Conservation (phyloP, 2,329 filamentous ascomycete species). For the Neopestalotiopsis rosae region DNA sequence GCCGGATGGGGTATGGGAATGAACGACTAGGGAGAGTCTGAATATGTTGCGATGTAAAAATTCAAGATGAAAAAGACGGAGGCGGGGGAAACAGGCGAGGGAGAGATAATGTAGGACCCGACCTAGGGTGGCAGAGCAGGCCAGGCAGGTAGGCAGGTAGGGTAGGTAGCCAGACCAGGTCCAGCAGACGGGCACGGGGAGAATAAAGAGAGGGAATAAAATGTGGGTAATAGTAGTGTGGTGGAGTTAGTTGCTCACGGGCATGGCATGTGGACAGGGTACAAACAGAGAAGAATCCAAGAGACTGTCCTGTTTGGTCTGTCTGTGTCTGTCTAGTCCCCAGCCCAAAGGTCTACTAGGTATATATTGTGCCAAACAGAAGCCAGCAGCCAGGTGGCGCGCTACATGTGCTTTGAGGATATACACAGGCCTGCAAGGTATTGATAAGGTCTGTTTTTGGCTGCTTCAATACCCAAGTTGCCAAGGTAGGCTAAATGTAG, state of each 20-base stretch:
- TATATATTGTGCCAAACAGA: slow-evolving; percentile 2
- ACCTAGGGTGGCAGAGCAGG: no score
- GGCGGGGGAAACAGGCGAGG: slow-evolving; percentile 24
- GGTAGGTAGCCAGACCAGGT: slow-evolving; percentile 27
- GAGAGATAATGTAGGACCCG: slow-evolving; percentile 25
- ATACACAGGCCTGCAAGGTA: background rate
- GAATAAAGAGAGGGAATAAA: slow-evolving; percentile 16
- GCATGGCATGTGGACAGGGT: slow-evolving; percentile 1
- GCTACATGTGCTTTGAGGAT: background rate
- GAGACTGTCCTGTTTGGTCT: background rate
- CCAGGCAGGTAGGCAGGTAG: slow-evolving; percentile 6
- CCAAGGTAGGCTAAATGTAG: background rate
- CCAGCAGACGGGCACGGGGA: slow-evolving; percentile 16
- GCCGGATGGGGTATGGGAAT: slow-evolving; percentile 27
- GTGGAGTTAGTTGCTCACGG: slow-evolving; percentile 10
- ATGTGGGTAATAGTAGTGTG: slow-evolving; percentile 13
- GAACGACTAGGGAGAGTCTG: slow-evolving; percentile 28
- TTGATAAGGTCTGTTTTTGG: background rate
- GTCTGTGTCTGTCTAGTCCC: background rate
- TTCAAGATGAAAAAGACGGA: slow-evolving; percentile 24
- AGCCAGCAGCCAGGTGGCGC: slow-evolving; percentile 3
- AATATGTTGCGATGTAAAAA: background rate
- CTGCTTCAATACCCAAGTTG: background rate
- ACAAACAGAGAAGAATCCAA: background rate
- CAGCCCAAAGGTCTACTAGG: background rate